phyloP scores from a whole-genome alignment of 2,329 filamentous ascomycete species.

The Orbilia blumenaviensis region DNA sequence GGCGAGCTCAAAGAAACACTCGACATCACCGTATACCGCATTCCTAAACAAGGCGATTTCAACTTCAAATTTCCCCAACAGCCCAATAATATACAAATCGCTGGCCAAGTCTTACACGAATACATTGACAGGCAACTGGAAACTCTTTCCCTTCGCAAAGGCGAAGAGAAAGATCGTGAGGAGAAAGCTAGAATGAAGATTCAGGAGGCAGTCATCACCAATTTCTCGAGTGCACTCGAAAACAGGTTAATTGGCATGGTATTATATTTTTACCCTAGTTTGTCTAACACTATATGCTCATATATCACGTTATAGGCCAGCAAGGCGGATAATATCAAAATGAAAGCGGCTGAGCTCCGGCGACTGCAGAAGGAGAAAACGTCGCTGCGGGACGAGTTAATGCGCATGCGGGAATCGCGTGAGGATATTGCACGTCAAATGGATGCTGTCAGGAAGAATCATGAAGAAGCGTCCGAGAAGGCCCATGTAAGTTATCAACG shows the following conservation, averaged over 20 bases:
- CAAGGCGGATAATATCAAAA: constrained; percentile 51
- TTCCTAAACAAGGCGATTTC: constrained; percentile 36
- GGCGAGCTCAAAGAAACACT: constrained; percentile 46
- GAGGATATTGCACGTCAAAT: constrained; percentile 55
- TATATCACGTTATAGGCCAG: constrained; percentile 16
- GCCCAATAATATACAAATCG: constrained; percentile 43
- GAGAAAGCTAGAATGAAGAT: constrained; percentile 53
- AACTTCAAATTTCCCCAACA: constrained; percentile 50
- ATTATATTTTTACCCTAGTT: constrained; percentile 1
- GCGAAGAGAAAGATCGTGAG: constrained; percentile 41
- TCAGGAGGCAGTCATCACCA: constrained; percentile 51
- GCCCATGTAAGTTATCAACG: constrained; percentile 51
- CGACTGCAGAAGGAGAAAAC: constrained; percentile 53
- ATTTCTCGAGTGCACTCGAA: constrained; percentile 56
- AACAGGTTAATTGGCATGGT: constrained; percentile 55
- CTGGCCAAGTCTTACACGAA: constrained; percentile 32
- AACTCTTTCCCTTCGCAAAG: constrained; percentile 35
- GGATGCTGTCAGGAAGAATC: constrained; percentile 56
- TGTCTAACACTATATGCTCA: not conserved
- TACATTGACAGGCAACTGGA: constrained; percentile 42
- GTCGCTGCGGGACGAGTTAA: constrained; percentile 54
- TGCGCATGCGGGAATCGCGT: constrained; percentile 54
- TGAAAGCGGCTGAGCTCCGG: constrained; percentile 36
- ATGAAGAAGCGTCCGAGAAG: constrained; percentile 55
- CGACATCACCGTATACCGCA: constrained; percentile 50